Base-by-base conservation (phyloP, 768 basidiomycete genomes). In the Chalciporus piperatus region DNA sequence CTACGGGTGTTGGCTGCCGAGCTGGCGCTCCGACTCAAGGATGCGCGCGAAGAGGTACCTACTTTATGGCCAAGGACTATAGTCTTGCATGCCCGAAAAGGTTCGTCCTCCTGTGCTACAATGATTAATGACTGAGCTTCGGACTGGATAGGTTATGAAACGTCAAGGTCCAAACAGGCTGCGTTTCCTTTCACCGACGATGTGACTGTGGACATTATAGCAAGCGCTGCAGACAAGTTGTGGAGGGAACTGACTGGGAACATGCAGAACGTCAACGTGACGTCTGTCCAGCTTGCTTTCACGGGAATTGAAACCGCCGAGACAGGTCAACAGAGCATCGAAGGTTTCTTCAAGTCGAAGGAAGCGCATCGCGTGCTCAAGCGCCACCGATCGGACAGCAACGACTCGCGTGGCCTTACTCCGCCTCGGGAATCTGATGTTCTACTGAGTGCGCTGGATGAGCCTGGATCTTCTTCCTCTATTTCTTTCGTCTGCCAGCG, bases 11-110 rank as follows among this genome's bases (percentile, higher is more conserved):
- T 98, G 23, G 87, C 93, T 30, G 90, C 93, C 13, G 97, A 99
- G 61, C 77, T 99, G 17, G 84, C 89, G 6, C 74, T 95, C 9
- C 78, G 97, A 43, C 74, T 99, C 30, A 84, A 81, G 30, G 92
- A 98, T 51, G 90, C 89, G 1, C 75, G 97, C 3, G 79, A 87
- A 52, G 70, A 72, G 1, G 79, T 80, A 13, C 84, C 89, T 0
- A 85, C 85, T 39, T 61, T 92, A 8, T 96, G 96, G 97, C 97
- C 97, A 0, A 98, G 92, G 70, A 89, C 89, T 0, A 74, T 99
- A 41, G 92, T 88, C 16, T 70, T 99, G 28, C 83, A 86, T 57
- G 79, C 83, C 25, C 76, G 89, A 25, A 84, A 86, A 75, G 87
- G 92, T 81, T 52, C 64, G 51, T 33, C 43, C 23, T 41, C 41